These are phyloP conservation scores for Corynespora cassiicola DNA, from an alignment of 2,329 filamentous ascomycete genomes.

Conservation along the genomic window DNA sequence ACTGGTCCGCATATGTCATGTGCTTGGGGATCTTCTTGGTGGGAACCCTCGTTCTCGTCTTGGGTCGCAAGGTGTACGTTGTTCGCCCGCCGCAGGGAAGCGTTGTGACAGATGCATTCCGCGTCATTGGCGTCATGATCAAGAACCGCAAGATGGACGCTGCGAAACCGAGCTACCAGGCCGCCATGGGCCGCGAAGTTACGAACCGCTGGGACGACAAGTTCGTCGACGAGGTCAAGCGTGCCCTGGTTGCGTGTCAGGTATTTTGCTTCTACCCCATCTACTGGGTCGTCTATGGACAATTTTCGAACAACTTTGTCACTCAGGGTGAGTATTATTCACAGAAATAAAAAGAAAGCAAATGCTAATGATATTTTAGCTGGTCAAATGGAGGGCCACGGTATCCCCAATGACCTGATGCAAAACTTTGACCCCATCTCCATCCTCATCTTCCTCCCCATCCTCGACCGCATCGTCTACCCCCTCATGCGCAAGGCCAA, in stretches of 20 bases:
- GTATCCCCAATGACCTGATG: slow-evolving; percentile 57
- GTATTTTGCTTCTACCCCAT: slow-evolving; percentile 64
- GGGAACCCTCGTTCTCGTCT: slow-evolving; percentile 61
- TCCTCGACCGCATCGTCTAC: slow-evolving; percentile 52
- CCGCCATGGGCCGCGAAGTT: slow-evolving; percentile 55
- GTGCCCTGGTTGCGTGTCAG: slow-evolving; percentile 69
- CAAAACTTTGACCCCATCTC: slow-evolving; percentile 55
- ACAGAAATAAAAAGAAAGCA: background rate
- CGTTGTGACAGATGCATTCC: slow-evolving; percentile 58
- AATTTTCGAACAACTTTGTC: slow-evolving; percentile 54
- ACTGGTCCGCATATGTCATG: slow-evolving; percentile 72
- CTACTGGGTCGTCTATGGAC: slow-evolving; percentile 54
- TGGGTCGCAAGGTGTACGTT: slow-evolving; percentile 46
- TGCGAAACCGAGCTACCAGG: slow-evolving; percentile 71
- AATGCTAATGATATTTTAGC: slow-evolving; percentile 18
- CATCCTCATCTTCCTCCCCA: slow-evolving; percentile 55
- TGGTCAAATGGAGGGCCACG: slow-evolving; percentile 51
- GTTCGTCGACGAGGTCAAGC: slow-evolving; percentile 76
- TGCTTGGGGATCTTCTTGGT: slow-evolving; percentile 71
- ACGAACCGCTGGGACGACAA: slow-evolving; percentile 69
- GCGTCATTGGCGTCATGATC: slow-evolving; percentile 64
- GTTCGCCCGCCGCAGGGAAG: slow-evolving; percentile 48
- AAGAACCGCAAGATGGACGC: slow-evolving; percentile 63
- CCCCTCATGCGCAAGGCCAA: slow-evolving; percentile 49
- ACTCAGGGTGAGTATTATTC: slow-evolving; percentile 36